Conservation (phyloP, 116 monocot genomes). For the Iris pallida region DNA sequence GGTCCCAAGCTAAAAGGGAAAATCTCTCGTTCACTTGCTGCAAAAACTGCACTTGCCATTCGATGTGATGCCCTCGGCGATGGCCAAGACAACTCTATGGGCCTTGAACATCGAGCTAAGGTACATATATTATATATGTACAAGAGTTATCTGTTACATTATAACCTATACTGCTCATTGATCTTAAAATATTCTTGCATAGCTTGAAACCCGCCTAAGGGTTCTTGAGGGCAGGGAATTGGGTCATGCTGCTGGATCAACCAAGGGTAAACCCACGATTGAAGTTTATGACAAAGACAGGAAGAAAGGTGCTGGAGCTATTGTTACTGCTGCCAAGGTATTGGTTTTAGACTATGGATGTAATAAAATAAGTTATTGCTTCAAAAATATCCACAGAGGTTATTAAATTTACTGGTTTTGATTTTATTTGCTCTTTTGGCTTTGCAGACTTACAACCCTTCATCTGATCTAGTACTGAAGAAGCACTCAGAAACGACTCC, state of each 20-base stretch:
- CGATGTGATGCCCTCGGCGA: slow-evolving; percentile 90
- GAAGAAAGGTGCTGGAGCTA: slow-evolving; percentile 77
- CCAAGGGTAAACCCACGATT: slow-evolving; percentile 92
- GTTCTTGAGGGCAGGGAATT: slow-evolving; percentile 89
- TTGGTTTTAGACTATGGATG: neutral
- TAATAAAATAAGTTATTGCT: too few species aligned
- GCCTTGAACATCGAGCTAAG: slow-evolving; percentile 80
- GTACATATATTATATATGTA: slow-evolving; percentile 22
- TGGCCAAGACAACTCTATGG: slow-evolving; percentile 64
- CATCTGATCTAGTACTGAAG: slow-evolving; percentile 61
- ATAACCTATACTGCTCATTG: neutral
- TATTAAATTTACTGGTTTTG: neutral
- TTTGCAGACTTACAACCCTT: slow-evolving; percentile 77
- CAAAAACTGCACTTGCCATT: slow-evolving; percentile 78
- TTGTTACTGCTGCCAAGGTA: slow-evolving; percentile 84
- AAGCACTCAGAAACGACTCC: slow-evolving; percentile 9
- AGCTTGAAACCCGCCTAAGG: slow-evolving; percentile 82
- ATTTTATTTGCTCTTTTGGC: neutral
- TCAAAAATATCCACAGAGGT: neutral
- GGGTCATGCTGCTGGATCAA: slow-evolving; percentile 67
- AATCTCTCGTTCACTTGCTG: slow-evolving; percentile 87
- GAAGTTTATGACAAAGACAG: slow-evolving; percentile 87
- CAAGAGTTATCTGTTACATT: neutral
- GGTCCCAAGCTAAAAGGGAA: slow-evolving; percentile 85
- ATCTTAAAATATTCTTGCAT: neutral